These are phyloP conservation scores for Beauveria asiatica DNA, from an alignment of 2,329 filamentous ascomycete species.

Conservation along the genomic window DNA sequence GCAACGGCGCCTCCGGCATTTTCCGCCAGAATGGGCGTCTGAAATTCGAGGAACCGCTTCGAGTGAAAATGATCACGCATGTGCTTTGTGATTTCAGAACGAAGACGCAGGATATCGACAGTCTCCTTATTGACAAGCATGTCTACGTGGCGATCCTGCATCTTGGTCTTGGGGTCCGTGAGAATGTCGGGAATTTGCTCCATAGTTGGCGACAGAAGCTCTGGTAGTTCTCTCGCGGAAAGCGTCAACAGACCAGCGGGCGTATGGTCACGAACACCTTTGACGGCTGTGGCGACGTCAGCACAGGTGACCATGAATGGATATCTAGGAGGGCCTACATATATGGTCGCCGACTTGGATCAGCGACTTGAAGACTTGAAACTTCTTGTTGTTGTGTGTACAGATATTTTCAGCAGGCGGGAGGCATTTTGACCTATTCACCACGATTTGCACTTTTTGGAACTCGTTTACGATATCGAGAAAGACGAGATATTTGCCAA, in stretches of 20 bases:
- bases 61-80: constrained; percentile 67
- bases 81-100: constrained; percentile 64
- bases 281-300: constrained; percentile 46
- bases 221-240: constrained; percentile 57
- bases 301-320: constrained; percentile 11
- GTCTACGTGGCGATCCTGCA: constrained; percentile 75
- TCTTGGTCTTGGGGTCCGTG: constrained; percentile 61
- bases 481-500: constrained; percentile 75
- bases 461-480: constrained; percentile 70
- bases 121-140: constrained; percentile 66
- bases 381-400: constrained; percentile 25
- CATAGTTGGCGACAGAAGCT: constrained; percentile 67
- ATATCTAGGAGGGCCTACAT: constrained; percentile 43
- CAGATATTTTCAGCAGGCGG: constrained; percentile 24
- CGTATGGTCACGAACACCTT: constrained; percentile 62
- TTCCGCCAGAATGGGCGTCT: constrained; percentile 78
- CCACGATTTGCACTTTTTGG: constrained; percentile 65
- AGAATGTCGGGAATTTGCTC: constrained; percentile 68
- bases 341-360: constrained; percentile 77
- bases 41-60: constrained; percentile 73
- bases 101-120: constrained; percentile 62
- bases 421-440: constrained; percentile 51
- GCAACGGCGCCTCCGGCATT: constrained; percentile 82
- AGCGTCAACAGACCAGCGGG: constrained; percentile 69
- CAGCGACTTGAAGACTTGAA: constrained; percentile 55